Conservation (phyloP, 768 basidiomycete species). For the Leucosporidium creatinivorum region DNA sequence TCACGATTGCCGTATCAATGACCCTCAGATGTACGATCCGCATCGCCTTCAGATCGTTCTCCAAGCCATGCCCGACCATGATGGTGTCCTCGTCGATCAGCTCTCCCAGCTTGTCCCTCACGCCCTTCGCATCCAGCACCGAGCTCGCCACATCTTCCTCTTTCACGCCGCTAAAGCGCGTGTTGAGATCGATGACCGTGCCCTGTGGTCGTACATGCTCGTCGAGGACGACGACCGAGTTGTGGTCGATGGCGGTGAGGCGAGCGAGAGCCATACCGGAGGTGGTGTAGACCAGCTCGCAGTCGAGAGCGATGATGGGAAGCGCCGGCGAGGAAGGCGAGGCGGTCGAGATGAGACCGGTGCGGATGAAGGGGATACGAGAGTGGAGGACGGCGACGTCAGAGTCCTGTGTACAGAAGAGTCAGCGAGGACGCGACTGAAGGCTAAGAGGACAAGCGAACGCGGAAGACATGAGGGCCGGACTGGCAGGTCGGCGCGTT, state of each 20-base stretch:
- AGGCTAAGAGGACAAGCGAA: neutral
- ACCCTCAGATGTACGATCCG: slow-evolving; percentile 74
- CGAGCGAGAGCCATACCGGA: slow-evolving; percentile 85
- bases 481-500: slow-evolving; percentile 57
- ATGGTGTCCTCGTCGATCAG: slow-evolving; percentile 74
- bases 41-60: slow-evolving; percentile 88
- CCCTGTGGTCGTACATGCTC: slow-evolving; percentile 52
- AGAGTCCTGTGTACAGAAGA: slow-evolving; percentile 47
- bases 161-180: slow-evolving; percentile 49
- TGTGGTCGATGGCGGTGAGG: slow-evolving; percentile 72
- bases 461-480: slow-evolving; percentile 78
- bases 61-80: slow-evolving; percentile 63
- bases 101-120: slow-evolving; percentile 60
- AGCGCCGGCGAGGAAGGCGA: slow-evolving; percentile 45
- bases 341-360: slow-evolving; percentile 28
- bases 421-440: neutral
- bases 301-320: slow-evolving; percentile 83
- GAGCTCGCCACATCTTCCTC: slow-evolving; percentile 47
- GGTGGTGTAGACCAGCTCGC: slow-evolving; percentile 94
- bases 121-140: slow-evolving; percentile 56
- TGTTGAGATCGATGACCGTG: slow-evolving; percentile 70
- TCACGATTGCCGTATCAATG: slow-evolving; percentile 69
- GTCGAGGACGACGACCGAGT: slow-evolving; percentile 58
- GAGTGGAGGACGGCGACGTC: slow-evolving; percentile 59
- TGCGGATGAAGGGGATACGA: slow-evolving; percentile 63